Conservation (phyloP, 345 rosid species). For the Populus euphratica region DNA sequence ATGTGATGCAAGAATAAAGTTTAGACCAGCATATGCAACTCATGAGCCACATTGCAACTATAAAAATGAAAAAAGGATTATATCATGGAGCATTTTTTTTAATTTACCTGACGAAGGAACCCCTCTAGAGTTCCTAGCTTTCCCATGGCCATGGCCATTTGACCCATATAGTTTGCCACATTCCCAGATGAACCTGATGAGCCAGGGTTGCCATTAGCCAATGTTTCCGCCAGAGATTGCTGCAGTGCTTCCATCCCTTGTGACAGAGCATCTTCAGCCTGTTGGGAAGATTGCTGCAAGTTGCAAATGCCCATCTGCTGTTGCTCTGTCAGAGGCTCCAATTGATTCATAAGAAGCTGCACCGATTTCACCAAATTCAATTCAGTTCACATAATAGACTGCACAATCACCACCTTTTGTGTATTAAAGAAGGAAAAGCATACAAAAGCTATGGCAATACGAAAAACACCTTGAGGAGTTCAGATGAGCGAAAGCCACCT, state of each 20-base stretch:
- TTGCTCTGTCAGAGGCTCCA: conserved; percentile 90
- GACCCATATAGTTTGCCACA: conserved; percentile 97
- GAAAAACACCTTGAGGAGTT: conserved; percentile 70
- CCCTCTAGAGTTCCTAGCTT: conserved; percentile 87
- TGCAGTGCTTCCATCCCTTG: conserved; percentile 56
- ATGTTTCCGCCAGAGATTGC: conserved; percentile 75
- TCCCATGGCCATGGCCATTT: conserved; percentile 99
- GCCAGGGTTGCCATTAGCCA: conserved; percentile 68
- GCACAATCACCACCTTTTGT: background rate
- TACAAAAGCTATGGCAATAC: background rate
- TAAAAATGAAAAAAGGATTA: background rate
- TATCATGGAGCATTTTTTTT: background rate
- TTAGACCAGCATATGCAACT: background rate
- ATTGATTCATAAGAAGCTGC: conserved; percentile 79
- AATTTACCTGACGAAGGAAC: conserved; percentile 65
- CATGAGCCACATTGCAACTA: background rate
- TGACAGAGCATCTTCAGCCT: conserved; percentile 87
- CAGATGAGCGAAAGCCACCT: conserved; percentile 94
- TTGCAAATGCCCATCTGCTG: conserved; percentile 60
- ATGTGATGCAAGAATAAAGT: background rate
- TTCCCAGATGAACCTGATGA: conserved; percentile 65
- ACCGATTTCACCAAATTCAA: conserved; percentile 11
- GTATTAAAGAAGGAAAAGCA: background rate
- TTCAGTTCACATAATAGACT: background rate
- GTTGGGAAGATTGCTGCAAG: conserved; percentile 88